These are phyloP conservation scores for Jatropha multifida DNA, from an alignment of 441 rosid genomes.

Conservation along the genomic window DNA sequence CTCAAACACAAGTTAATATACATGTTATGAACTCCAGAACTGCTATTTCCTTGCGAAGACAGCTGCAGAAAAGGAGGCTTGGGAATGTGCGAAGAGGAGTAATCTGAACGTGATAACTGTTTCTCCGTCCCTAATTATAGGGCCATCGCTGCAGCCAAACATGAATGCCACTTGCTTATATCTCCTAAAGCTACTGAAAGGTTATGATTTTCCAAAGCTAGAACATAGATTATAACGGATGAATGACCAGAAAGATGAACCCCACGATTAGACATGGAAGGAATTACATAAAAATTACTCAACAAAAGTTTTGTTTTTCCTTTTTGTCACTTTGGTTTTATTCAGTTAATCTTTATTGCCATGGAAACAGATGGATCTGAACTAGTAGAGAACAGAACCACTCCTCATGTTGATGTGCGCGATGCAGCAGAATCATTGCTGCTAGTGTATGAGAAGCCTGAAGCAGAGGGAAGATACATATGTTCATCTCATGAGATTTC, in stretches of 20 bases:
- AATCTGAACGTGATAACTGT: constrained; percentile 59
- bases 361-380: constrained; percentile 34
- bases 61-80: constrained; percentile 66
- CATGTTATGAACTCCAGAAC: constrained; percentile 57
- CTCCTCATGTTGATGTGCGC: constrained; percentile 61
- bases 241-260: too few species aligned
- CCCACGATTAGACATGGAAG: background rate
- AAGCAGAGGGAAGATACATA: constrained; percentile 69
- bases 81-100: constrained; percentile 54
- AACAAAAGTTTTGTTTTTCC: background rate
- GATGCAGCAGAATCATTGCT: constrained; percentile 63
- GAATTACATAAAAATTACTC: constrained; percentile 38
- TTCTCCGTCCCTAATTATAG: constrained; percentile 60
- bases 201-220: constrained; percentile 2
- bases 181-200: constrained; percentile 19
- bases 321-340: background rate
- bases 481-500: constrained; percentile 36
- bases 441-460: constrained; percentile 54
- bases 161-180: constrained; percentile 53
- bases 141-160: constrained; percentile 65
- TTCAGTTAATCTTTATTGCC: background rate
- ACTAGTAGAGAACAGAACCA: constrained; percentile 36
- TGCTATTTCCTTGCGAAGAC: constrained; percentile 75
- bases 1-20: constrained; percentile 54
- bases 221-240: too few species aligned